These are phyloP conservation scores for Botrytis pseudocinerea DNA, from an alignment of 2,329 filamentous ascomycete genomes.

Conservation along the genomic window DNA sequence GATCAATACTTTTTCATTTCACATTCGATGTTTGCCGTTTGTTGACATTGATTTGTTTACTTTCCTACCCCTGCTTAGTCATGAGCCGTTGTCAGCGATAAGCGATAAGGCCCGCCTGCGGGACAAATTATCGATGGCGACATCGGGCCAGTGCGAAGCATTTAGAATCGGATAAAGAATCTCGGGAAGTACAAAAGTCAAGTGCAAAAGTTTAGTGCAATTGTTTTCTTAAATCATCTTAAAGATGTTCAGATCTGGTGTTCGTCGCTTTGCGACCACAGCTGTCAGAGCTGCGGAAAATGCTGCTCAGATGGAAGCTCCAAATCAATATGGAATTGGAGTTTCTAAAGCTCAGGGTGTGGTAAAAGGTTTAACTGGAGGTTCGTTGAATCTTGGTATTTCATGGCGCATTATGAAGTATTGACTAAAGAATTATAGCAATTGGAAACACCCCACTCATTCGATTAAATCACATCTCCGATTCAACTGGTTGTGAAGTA, in stretches of 20 bases:
- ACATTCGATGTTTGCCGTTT: constrained; percentile 13
- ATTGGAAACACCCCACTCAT: constrained; percentile 98
- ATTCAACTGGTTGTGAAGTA: constrained; percentile 88
- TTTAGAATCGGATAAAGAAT: constrained; percentile 13
- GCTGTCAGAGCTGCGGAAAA: constrained; percentile 51
- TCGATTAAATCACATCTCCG: constrained; percentile 81
- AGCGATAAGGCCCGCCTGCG: constrained; percentile 21
- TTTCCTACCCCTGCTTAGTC: constrained; percentile 23
- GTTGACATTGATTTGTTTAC: constrained; percentile 24
- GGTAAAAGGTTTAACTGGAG: constrained; percentile 66
- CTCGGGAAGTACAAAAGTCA: background rate
- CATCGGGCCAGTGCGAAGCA: constrained; percentile 6
- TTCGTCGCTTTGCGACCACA: constrained; percentile 57
- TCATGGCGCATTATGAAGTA: constrained; percentile 18
- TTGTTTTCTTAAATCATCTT: background rate
- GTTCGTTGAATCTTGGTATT: constrained; percentile 45
- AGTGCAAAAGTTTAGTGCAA: background rate
- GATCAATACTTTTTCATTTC: constrained; percentile 11
- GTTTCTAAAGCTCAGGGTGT: constrained; percentile 67
- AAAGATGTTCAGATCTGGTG: constrained; percentile 56
- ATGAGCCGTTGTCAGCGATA: background rate
- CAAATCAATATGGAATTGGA: constrained; percentile 57
- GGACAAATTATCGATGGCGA: constrained; percentile 1
- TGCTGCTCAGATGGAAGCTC: constrained; percentile 48
- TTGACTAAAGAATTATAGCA: constrained; percentile 53